Evolutionary conservation across 2,329 filamentous ascomycete genomes (phyloP), one percentile per base, ranked within the genome.

Genomic region (Penicillium occitanis): DNA sequence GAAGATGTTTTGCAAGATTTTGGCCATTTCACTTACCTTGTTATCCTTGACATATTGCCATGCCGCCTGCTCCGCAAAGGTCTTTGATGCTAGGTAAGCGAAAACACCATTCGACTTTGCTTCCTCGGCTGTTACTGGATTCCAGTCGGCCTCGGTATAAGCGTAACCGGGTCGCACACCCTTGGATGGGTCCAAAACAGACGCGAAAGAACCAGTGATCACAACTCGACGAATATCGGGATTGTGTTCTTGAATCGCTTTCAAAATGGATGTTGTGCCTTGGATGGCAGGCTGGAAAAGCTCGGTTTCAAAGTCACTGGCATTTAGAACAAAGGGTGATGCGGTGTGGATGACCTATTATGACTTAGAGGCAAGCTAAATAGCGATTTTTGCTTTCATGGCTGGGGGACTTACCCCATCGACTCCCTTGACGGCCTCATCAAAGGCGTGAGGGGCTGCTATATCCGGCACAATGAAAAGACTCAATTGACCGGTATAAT

Each of bases 391-490:
- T 50, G 40, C 44, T 28, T 5, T 51, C 25, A 14, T 33, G 48
- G 19, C 19, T 19, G 5, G 14, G 25, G 6, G 48, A 51, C 25
- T 19, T 30, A 51, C 48, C 25, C 40, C 42, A 48, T 57, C 37
- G 22, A 59, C 62, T 2, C 60, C 46, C 42, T 59, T 40, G 42
- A 59, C 53, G 19, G 48, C 63, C 19, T 53, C 44, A 13, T 65
- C 53, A 17, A 65, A 61, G 6, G 63, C 63, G 17, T 58, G 42
- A 10, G 44, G 35, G 13, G 22, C 19, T 13, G 63, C 22, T 13
- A 94, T 88, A 69, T 94, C 89, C 42, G 85, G 82, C 5, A 94
- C 89, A 65, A 93, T 84, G 28, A 73, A 81, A 71, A 87, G 88
- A 66, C 82, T 81, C 46, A 89, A 78, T 59, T 83, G 81, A 51